Evolutionary conservation across 306 rosid genomes (phyloP).

Genomic region (Vicia villosa): DNA sequence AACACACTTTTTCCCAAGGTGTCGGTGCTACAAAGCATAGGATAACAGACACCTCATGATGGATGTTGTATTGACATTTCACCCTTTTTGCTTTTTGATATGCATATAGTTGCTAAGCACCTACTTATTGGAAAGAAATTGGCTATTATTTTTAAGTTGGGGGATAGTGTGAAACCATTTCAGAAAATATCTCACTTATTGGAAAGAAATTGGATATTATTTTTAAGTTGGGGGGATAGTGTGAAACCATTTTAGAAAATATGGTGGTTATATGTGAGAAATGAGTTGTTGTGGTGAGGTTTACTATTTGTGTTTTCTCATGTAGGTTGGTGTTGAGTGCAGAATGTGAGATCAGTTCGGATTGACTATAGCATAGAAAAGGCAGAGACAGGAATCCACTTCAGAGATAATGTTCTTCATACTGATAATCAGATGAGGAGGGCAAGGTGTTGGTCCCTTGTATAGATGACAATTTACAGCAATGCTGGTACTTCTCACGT

Average conservation of each 20-base stretch:
- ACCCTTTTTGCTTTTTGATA: neutral
- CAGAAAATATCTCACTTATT: neutral
- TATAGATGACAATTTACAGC: conserved; percentile 79
- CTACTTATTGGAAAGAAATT: neutral
- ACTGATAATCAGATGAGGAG: conserved; percentile 91
- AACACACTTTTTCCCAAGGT: too few species aligned
- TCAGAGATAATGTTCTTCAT: conserved; percentile 60
- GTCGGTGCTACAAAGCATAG: too few species aligned
- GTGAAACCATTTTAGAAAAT: neutral
- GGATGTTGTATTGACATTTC: neutral
- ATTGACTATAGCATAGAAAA: conserved; percentile 91
- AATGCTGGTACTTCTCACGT: conserved; percentile 61
- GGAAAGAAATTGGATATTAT: neutral
- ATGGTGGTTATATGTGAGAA: conserved; percentile 30
- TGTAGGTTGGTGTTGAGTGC: conserved; percentile 76
- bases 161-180: conserved; percentile 3
- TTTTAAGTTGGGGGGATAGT: conserved; percentile 12
- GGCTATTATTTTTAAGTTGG: conserved; percentile 1
- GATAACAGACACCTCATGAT: neutral
- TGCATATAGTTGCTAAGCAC: neutral
- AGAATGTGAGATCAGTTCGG: conserved; percentile 87
- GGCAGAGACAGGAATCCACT: conserved; percentile 77
- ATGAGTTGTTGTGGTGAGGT: conserved; percentile 54
- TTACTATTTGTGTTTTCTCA: conserved; percentile 66
- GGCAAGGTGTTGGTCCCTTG: conserved; percentile 98